A percentile compares a stretch with the other conserved stretches of the same genome.
Evolutionary conservation across 129 eudicot genomes (phyloP).

Genomic region (Calendula officinalis): DNA sequence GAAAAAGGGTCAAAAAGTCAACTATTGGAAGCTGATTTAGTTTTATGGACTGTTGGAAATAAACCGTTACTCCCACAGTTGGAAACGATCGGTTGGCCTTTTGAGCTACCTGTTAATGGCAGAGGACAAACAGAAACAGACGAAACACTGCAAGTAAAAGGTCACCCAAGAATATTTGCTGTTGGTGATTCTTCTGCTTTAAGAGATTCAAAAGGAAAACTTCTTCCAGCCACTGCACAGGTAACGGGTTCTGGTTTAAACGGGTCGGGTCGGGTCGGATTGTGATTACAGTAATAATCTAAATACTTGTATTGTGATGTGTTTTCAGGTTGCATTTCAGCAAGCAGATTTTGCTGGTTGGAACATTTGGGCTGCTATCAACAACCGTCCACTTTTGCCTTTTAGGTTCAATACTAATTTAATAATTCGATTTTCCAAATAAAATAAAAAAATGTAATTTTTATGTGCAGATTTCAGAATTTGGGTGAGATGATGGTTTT

Average conservation of each 20-base stretch:
- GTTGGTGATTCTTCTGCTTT: conserved; percentile 92
- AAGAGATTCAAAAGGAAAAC: conserved; percentile 70
- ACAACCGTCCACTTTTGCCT: conserved; percentile 83
- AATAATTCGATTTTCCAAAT: not conserved
- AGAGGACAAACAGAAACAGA: conserved; percentile 97
- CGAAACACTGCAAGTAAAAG: conserved; percentile 95
- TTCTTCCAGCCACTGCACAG: conserved; percentile 98
- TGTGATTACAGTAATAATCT: too few relatives aligned
- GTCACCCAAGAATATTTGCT: conserved; percentile 96
- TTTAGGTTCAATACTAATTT: conserved; percentile 59
- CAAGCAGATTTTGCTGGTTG: conserved; percentile 99
- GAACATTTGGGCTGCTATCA: conserved; percentile 99
- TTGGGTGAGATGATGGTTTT: conserved; percentile 99
- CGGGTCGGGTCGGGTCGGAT: not conserved
- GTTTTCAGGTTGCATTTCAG: conserved; percentile 88
- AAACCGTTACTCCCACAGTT: conserved; percentile 75
- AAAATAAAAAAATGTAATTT: not conserved
- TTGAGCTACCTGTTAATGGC: conserved; percentile 75
- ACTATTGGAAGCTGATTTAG: conserved; percentile 77
- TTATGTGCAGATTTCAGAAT: conserved; percentile 73
- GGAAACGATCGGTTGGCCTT: conserved; percentile 56
- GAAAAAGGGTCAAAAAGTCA: conserved; percentile 69
- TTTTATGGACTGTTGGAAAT: conserved; percentile 92
- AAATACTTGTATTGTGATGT: not conserved
- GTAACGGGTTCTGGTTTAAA: conserved; percentile 24